These are phyloP conservation scores for Salix viminalis DNA, from an alignment of 345 rosid species.

Conservation along the genomic window DNA sequence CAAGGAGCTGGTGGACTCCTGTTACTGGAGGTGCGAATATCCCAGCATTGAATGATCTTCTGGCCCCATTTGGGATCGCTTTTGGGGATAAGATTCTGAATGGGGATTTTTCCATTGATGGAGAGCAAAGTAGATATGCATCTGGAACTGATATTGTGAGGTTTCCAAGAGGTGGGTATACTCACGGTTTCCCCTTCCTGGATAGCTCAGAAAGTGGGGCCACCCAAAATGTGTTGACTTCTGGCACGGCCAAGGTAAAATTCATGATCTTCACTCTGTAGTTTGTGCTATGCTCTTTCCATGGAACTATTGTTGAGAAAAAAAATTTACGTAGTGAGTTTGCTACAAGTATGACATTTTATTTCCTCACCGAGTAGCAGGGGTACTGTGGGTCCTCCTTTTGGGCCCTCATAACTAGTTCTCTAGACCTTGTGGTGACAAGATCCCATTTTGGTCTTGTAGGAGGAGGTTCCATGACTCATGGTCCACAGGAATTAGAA, in stretches of 20 bases:
- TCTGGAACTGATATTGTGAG: conserved; percentile 91
- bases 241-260: conserved; percentile 58
- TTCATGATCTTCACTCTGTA: neutral
- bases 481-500: no score
- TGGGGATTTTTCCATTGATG: conserved; percentile 85
- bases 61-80: conserved; percentile 95
- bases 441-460: no score
- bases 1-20: conserved; percentile 99
- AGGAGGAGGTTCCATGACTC: no score
- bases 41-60: conserved; percentile 87
- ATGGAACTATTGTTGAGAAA: neutral
- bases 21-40: conserved; percentile 96
- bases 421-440: no score
- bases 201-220: conserved; percentile 99
- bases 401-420: no score
- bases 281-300: neutral
- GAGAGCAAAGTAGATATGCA: conserved; percentile 97
- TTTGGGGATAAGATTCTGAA: conserved; percentile 93
- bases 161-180: conserved; percentile 84
- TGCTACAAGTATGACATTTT: no score
- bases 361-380: no score
- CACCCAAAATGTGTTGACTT: conserved; percentile 62
- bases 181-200: conserved; percentile 79
- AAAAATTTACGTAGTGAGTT: neutral
- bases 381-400: no score